phyloP scores from a whole-genome alignment of 1,284 basidiomycete species.

The Tetrapyrgos nigripes region DNA sequence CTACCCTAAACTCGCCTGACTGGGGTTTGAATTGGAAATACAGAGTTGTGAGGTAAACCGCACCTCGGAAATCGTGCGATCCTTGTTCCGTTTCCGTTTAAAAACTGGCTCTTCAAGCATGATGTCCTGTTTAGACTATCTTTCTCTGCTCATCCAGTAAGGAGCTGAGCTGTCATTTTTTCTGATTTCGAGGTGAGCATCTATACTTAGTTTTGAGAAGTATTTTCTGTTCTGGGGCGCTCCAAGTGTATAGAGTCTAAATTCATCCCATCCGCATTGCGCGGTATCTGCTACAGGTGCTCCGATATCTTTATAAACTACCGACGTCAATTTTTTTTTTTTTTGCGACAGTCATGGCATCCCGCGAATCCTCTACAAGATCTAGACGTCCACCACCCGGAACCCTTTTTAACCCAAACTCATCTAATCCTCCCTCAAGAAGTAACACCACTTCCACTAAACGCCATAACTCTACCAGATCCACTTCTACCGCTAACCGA shows the following conservation, averaged over 20 bases:
- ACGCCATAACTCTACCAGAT: background rate
- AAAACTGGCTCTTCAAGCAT: background rate
- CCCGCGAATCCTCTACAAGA: background rate
- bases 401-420: background rate
- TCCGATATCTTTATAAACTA: background rate
- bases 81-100: background rate
- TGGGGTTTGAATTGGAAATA: background rate
- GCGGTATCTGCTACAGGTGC: background rate
- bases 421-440: background rate
- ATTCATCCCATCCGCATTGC: no score
- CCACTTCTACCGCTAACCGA: background rate
- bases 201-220: no score
- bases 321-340: background rate
- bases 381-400: background rate
- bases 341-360: background rate
- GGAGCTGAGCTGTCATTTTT: no score
- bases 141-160: background rate
- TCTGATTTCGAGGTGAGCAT: background rate
- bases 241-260: no score
- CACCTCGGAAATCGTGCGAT: background rate
- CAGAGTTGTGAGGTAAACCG: background rate
- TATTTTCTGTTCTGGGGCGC: no score
- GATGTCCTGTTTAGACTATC: background rate
- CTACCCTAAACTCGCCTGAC: background rate
- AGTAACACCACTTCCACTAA: background rate